Conservation (phyloP, 1,284 basidiomycete genomes). For the Rhodotorula sp. region DNA sequence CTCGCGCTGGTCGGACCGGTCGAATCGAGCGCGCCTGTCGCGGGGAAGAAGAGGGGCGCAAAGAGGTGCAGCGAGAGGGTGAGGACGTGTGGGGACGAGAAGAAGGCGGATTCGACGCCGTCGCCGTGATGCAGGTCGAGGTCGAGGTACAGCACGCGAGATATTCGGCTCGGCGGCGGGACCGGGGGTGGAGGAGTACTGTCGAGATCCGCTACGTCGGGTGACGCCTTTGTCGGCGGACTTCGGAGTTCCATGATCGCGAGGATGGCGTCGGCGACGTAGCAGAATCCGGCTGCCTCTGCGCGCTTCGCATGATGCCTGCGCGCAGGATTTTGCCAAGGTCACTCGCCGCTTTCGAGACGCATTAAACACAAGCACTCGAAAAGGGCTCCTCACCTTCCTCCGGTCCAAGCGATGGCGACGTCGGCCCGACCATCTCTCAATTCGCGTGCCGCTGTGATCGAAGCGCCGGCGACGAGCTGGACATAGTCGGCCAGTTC, state of each 20-base stretch:
- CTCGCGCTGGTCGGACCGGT: constrained; percentile 50
- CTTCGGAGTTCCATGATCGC: constrained; percentile 59
- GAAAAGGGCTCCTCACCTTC: constrained; percentile 45
- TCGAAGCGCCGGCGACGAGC: constrained; percentile 71
- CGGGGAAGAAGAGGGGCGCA: constrained; percentile 78
- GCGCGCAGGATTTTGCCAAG: background rate
- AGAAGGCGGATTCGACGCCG: constrained; percentile 77
- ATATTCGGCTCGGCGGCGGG: constrained; percentile 50
- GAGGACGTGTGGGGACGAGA: constrained; percentile 60
- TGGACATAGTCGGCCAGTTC: constrained; percentile 68
- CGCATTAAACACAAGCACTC: too few species aligned
- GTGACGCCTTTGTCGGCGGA: background rate
- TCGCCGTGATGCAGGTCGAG: constrained; percentile 90
- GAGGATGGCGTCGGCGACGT: constrained; percentile 84
- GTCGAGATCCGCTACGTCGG: too few species aligned
- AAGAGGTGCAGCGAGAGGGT: constrained; percentile 83
- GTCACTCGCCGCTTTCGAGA: background rate
- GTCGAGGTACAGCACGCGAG: constrained; percentile 83
- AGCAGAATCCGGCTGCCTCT: constrained; percentile 84
- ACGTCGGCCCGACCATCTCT: constrained; percentile 59
- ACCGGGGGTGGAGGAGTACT: constrained; percentile 46
- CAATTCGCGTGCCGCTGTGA: constrained; percentile 67
- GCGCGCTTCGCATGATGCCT: constrained; percentile 73
- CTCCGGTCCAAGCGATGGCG: constrained; percentile 81
- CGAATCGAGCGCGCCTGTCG: constrained; percentile 40